Evolutionary conservation across 1,284 basidiomycete species (phyloP), one percentile per base, ranked within the genome.

Genomic region (Anthracocystis panici-leucophaei): DNA sequence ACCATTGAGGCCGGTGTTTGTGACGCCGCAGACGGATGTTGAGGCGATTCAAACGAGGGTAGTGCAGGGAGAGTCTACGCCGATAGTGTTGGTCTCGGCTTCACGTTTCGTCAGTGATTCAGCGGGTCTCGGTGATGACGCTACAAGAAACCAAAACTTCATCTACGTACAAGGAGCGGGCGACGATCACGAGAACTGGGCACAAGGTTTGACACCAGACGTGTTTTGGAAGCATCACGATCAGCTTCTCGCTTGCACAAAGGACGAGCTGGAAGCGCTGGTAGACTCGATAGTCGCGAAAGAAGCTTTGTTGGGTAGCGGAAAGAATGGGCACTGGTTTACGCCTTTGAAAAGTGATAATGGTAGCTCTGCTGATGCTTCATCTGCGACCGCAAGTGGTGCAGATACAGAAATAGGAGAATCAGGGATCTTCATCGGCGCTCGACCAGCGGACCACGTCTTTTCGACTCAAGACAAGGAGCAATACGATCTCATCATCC

Each of bases 151-250:
- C 3, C 11, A 1, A 0, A 89, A 91, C 0, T 94, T 90, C 80
- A 87, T 89, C 5, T 95, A 95, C 79, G 89, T 95, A 9, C 93
- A 95, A 85, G 94, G 94, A 2, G 92, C 92, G 0, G 93, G 93
- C 0, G 93, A 95, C 79, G 93, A 95, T 79, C 93, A 95, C 79
- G 93, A 95, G 82, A 87, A 91, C 9, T 95, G 93, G 93, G 89
- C 91, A 2, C 76, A 91, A 89, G 92, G 92, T 1, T 86, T 95
- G 58, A 92, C 90, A 0, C 92, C 94, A 0, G 78, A 86, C 10
- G 65, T 91, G 12, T 95, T 92, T 81, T 95, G 94, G 94, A 75
- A 78, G 35, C 85, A 92, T 77, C 86, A 86, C 23, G 78, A 86
- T 0, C 69, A 77, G 14, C 86, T 95, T n/a, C 84, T 93, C 14